Evolutionary conservation across 768 basidiomycete genomes (phyloP).

Genomic region (Rhodotorula diobovata): DNA sequence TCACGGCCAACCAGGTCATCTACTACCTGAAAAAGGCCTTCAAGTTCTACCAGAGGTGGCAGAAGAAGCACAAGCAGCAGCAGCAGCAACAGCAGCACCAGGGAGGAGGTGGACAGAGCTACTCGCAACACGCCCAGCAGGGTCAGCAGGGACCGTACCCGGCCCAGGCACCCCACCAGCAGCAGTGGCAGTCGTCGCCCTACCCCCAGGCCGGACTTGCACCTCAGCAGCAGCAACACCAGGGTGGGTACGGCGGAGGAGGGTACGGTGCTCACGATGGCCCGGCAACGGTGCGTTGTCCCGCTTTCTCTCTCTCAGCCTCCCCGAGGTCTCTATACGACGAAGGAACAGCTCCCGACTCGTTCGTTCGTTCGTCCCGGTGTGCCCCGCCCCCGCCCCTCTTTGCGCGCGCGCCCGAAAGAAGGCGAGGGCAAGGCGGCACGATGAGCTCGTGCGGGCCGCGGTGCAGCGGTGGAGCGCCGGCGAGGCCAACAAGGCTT

Average conservation of each 20-base stretch:
- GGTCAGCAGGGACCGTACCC: not conserved
- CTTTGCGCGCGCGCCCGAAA: not conserved
- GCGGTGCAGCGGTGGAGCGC: not conserved
- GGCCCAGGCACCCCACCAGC: not conserved
- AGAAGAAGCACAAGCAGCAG: constrained; percentile 8
- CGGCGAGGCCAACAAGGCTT: not conserved
- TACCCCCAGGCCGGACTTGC: not conserved
- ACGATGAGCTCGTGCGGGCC: not conserved
- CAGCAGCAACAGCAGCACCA: constrained; percentile 13
- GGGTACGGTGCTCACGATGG: constrained; percentile 34
- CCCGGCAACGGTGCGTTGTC: constrained; percentile 29
- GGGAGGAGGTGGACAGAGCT: constrained; percentile 3
- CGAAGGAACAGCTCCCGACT: not conserved
- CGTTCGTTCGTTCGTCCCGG: no score
- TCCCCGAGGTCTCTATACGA: not conserved
- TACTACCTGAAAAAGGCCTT: constrained; percentile 6
- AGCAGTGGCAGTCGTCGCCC: constrained; percentile 20
- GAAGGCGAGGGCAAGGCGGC: no score
- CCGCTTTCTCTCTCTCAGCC: not conserved
- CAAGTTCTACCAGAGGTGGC: constrained; percentile 14
- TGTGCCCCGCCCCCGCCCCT: no score
- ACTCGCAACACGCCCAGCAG: not conserved
- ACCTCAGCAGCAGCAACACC: not conserved
- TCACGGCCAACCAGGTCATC: constrained; percentile 4
- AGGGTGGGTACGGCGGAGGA: not conserved